These are phyloP conservation scores for Boletus pseudo-olivaceus DNA, from an alignment of 768 basidiomycete species.

Conservation along the genomic window DNA sequence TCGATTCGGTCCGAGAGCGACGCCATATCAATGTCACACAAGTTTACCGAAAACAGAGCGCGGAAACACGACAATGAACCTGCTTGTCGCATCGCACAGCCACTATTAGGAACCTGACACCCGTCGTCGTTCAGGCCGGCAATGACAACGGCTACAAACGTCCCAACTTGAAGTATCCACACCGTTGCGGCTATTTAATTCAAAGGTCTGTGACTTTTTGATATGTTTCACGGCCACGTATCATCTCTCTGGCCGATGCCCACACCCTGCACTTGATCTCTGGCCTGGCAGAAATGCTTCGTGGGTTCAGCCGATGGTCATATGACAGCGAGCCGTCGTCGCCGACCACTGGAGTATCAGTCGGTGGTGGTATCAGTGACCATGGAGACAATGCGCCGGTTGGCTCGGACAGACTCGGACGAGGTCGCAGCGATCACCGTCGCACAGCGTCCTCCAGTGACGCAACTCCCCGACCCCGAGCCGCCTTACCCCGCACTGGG, in stretches of 20 bases:
- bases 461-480: constrained; percentile 46
- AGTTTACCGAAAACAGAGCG: not conserved
- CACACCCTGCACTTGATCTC: not conserved
- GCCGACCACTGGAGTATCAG: constrained; percentile 2
- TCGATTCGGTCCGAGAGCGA: constrained; percentile 67
- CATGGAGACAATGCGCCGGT: constrained; percentile 4
- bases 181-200: constrained; percentile 11
- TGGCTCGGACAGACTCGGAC: constrained; percentile 4
- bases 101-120: constrained; percentile 1
- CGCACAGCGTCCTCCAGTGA: constrained; percentile 44
- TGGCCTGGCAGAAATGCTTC: constrained; percentile 19
- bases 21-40: constrained; percentile 36
- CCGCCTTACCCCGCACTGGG: constrained; percentile 22
- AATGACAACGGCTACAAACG: constrained; percentile 6
- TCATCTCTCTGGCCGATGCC: not conserved
- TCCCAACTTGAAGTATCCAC: not conserved
- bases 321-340: constrained; percentile 23
- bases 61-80: not conserved
- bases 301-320: constrained; percentile 19
- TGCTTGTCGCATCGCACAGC: constrained; percentile 14
- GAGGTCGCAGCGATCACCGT: constrained; percentile 19
- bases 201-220: constrained; percentile 21
- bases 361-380: constrained; percentile 8
- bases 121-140: not conserved
- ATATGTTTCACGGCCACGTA: constrained; percentile 5